Conservation (phyloP, 176 grass and related monocot genomes). For the Oropetium thomaeum region DNA sequence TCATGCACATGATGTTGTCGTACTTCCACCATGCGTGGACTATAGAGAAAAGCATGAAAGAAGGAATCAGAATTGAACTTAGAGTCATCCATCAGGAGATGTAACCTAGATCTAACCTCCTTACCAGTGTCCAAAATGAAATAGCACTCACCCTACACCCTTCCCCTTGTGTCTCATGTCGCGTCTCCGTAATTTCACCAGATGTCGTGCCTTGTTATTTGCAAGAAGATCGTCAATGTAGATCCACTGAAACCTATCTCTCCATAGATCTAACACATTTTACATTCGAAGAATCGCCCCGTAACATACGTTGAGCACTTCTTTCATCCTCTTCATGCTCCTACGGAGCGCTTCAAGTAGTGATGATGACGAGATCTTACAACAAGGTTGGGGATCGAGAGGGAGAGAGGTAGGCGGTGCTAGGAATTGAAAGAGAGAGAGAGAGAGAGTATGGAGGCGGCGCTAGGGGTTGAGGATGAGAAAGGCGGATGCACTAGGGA, state of each 20-base stretch:
- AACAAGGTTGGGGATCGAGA: neutral
- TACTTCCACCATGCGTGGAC: too few species aligned
- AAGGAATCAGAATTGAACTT: too few species aligned
- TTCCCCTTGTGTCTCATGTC: too few species aligned
- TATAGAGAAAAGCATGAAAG: too few species aligned
- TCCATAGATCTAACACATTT: neutral
- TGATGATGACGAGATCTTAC: neutral
- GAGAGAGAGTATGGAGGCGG: neutral
- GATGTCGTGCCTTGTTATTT: neutral
- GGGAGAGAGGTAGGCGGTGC: neutral
- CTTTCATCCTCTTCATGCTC: neutral
- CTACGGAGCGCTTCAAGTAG: neutral
- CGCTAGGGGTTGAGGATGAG: neutral
- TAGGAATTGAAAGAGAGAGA: neutral
- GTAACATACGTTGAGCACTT: neutral
- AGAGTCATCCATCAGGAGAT: too few species aligned
- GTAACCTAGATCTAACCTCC: too few species aligned
- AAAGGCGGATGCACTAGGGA: neutral
- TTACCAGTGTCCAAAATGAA: too few species aligned
- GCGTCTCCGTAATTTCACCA: too few species aligned
- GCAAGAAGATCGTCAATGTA: neutral
- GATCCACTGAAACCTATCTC: neutral
- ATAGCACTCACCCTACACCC: too few species aligned
- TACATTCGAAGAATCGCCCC: too few species aligned
- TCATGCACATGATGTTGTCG: too few species aligned